Percentiles rank a stretch among this genome's conserved stretches.
These are phyloP conservation scores for Syzygium aqueum DNA, from an alignment of 345 rosid species.

Conservation along the genomic window DNA sequence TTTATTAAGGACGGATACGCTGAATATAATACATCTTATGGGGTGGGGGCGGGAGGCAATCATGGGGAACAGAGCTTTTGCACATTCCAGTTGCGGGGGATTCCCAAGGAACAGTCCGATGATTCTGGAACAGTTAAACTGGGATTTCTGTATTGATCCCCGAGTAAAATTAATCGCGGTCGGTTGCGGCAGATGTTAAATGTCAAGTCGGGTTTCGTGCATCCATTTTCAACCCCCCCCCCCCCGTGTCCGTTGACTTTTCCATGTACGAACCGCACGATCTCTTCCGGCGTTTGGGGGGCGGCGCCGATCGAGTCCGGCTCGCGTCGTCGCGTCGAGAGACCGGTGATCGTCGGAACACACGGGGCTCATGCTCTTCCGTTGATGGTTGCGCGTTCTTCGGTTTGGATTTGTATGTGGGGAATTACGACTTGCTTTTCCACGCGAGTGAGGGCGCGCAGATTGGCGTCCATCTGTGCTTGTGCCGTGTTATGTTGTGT, in stretches of 20 bases:
- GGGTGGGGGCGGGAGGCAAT: not conserved
- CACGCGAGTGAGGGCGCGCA: too few species aligned
- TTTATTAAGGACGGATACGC: not conserved
- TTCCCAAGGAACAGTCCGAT: not conserved
- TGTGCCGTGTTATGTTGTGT: too few species aligned
- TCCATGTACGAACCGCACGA: not conserved
- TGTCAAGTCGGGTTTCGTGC: not conserved
- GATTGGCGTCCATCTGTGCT: too few species aligned
- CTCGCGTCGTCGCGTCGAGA: not conserved
- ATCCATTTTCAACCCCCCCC: not conserved
- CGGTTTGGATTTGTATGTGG: not conserved
- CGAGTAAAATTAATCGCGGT: not conserved
- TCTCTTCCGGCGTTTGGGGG: not conserved
- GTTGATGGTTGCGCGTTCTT: fast-evolving
- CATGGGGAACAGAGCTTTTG: not conserved
- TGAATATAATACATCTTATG: not conserved
- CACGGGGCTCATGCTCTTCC: not conserved
- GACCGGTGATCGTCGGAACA: not conserved
- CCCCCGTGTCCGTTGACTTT: not conserved
- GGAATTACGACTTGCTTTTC: not conserved
- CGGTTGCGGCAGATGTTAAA: not conserved
- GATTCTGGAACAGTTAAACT: not conserved
- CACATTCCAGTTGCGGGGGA: not conserved
- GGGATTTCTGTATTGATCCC: not conserved
- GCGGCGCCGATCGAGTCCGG: not conserved